Conservation (phyloP, 2,329 filamentous ascomycete species). For the Mariannaea elegans region DNA sequence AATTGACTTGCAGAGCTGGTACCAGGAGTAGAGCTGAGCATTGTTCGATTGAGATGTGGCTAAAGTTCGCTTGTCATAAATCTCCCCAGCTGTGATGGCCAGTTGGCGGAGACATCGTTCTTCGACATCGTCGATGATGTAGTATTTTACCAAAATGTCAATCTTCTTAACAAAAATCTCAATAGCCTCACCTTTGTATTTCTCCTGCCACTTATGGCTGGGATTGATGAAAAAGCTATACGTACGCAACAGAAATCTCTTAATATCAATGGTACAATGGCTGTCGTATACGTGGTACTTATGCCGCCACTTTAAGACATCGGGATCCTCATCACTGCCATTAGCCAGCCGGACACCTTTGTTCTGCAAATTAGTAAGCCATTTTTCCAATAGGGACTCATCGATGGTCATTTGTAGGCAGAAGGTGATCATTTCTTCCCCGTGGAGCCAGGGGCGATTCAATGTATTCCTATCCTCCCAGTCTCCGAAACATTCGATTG, state of each 20-base stretch:
- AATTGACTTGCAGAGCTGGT: background rate
- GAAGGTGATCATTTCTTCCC: too few species aligned
- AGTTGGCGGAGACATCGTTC: slow-evolving; percentile 1
- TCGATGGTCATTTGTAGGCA: too few species aligned
- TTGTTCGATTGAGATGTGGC: background rate
- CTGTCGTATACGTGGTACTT: too few species aligned
- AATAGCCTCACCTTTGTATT: slow-evolving; percentile 7
- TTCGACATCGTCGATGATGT: slow-evolving; percentile 13
- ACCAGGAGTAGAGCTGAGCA: background rate
- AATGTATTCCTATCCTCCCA: too few species aligned
- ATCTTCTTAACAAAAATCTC: slow-evolving; percentile 23
- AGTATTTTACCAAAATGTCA: slow-evolving; percentile 16
- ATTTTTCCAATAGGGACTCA: too few species aligned
- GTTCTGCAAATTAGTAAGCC: too few species aligned
- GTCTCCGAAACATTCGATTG: too few species aligned
- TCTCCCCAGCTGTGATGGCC: background rate
- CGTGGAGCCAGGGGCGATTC: too few species aligned
- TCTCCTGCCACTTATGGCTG: background rate
- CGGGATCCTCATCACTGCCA: too few species aligned
- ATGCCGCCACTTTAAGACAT: too few species aligned
- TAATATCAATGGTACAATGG: too few species aligned
- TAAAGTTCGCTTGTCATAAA: background rate
- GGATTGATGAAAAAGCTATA: slow-evolving; percentile 6
- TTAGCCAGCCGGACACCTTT: too few species aligned
- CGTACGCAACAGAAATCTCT: background rate